Evolutionary conservation across 83 land plant species (phyloP).

Genomic region (Isoetes engelmannii): DNA sequence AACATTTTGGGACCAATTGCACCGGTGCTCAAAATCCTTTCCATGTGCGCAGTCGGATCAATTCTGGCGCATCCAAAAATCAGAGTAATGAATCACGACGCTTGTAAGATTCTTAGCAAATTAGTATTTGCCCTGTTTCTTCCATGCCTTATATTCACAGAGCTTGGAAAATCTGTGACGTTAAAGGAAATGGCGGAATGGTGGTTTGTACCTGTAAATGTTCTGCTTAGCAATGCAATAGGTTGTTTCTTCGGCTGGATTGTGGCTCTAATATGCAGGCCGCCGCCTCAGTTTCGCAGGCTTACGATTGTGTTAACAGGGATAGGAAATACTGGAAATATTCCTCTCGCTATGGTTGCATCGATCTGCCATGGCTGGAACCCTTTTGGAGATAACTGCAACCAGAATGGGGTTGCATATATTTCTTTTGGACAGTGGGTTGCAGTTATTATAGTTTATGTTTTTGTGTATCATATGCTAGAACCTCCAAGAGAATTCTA

Average conservation of each 20-base stretch:
- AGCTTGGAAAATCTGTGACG: constrained; percentile 61
- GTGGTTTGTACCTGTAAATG: constrained; percentile 88
- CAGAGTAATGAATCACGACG: constrained; percentile 46
- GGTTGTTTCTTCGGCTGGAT: constrained; percentile 59
- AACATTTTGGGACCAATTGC: not conserved
- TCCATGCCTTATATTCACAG: constrained; percentile 75
- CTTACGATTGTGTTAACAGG: constrained; percentile 71
- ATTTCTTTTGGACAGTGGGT: constrained; percentile 81
- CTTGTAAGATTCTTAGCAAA: constrained; percentile 67
- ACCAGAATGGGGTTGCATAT: constrained; percentile 57
- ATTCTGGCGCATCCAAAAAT: constrained; percentile 54
- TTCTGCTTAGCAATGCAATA: constrained; percentile 45
- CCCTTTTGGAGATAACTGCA: constrained; percentile 60
- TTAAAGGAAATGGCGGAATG: constrained; percentile 37
- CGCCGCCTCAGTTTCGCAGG: constrained; percentile 63
- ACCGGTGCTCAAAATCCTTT: constrained; percentile 64
- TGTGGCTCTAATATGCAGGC: constrained; percentile 63
- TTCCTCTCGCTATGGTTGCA: constrained; percentile 61
- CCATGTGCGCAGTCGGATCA: constrained; percentile 53
- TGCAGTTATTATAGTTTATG: constrained; percentile 65
- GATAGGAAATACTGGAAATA: constrained; percentile 79
- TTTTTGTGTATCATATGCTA: constrained; percentile 82
- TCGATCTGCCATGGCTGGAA: constrained; percentile 56
- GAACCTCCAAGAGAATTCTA: constrained; percentile 75
- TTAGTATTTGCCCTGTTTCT: constrained; percentile 82